Conservation (phyloP, 148 eudicot genomes). For the Fagopyrum homotropicum region DNA sequence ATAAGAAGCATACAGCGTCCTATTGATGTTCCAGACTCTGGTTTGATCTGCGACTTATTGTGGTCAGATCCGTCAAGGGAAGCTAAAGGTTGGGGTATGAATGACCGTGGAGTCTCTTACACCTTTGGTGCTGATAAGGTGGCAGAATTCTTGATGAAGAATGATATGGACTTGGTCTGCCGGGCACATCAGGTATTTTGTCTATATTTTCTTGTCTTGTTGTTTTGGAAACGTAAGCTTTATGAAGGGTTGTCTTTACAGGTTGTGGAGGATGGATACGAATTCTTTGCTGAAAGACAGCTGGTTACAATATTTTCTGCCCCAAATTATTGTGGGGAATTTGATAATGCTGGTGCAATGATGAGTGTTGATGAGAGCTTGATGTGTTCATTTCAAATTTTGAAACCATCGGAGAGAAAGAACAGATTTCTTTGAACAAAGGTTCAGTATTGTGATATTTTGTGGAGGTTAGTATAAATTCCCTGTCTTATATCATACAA, state of each 20-base stretch:
- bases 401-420: conserved; percentile 3
- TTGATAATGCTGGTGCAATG: conserved; percentile 14
- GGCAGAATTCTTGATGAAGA: conserved; percentile 55
- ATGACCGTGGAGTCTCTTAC: conserved; percentile 68
- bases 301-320: conserved; percentile 12
- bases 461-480: no score
- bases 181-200: conserved; percentile 12
- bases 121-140: conserved; percentile 73
- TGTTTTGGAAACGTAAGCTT: background rate
- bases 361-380: conserved; percentile 14
- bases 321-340: conserved; percentile 12
- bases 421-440: no score
- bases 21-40: conserved; percentile 68
- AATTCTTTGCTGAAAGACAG: conserved; percentile 12
- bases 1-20: conserved; percentile 55
- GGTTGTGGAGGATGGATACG: conserved; percentile 17
- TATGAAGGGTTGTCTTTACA: background rate
- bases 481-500: no score
- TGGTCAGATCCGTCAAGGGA: conserved; percentile 85
- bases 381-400: conserved; percentile 12
- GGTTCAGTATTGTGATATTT: no score
- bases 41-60: conserved; percentile 62
- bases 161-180: conserved; percentile 11
- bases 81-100: conserved; percentile 68
- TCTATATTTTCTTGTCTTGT: no score